Percentiles rank a stretch among this genome's conserved stretches.
Evolutionary conservation across 2,329 filamentous ascomycete genomes (phyloP).

Genomic region (Ramularia endophylla): DNA sequence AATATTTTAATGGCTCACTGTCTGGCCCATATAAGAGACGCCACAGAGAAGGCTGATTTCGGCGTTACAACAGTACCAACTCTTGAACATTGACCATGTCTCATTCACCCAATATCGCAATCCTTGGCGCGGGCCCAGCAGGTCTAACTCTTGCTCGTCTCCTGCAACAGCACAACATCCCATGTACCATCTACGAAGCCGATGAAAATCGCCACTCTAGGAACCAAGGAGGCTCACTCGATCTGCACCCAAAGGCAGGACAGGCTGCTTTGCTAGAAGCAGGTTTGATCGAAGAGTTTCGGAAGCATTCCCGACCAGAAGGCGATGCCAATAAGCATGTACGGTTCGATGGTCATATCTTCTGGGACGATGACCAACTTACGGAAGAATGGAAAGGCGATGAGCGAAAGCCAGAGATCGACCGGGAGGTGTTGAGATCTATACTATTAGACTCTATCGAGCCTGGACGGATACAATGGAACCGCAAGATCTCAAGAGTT

Average conservation of each 20-base stretch:
- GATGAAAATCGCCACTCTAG: slow-evolving; percentile 23
- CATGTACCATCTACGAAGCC: slow-evolving; percentile 24
- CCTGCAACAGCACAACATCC: slow-evolving; percentile 18
- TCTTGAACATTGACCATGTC: background rate
- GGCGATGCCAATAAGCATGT: slow-evolving; percentile 14
- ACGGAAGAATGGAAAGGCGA: no score
- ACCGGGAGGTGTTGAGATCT: slow-evolving; percentile 30
- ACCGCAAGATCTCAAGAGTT: slow-evolving; percentile 23
- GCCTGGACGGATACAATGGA: slow-evolving; percentile 28
- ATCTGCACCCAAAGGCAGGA: slow-evolving; percentile 27
- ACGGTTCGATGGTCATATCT: slow-evolving; percentile 17
- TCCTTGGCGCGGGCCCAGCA: slow-evolving; percentile 28
- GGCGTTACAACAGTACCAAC: no score
- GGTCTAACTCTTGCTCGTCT: slow-evolving; percentile 26
- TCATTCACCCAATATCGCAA: slow-evolving; percentile 21
- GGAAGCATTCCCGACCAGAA: slow-evolving; percentile 17
- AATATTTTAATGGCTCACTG: no score
- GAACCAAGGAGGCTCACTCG: slow-evolving; percentile 26
- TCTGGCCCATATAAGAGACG: no score
- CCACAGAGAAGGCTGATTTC: no score
- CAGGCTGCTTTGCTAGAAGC: slow-evolving; percentile 24
- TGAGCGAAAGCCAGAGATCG: slow-evolving; percentile 35
- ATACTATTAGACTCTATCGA: slow-evolving; percentile 31
- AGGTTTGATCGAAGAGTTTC: slow-evolving; percentile 24
- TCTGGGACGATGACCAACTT: slow-evolving; percentile 6